Percentiles rank a stretch among this genome's conserved stretches.
Evolutionary conservation across 805 yeast species (phyloP).

Genomic region (Cyberlindnera samutprakarnensis): DNA sequence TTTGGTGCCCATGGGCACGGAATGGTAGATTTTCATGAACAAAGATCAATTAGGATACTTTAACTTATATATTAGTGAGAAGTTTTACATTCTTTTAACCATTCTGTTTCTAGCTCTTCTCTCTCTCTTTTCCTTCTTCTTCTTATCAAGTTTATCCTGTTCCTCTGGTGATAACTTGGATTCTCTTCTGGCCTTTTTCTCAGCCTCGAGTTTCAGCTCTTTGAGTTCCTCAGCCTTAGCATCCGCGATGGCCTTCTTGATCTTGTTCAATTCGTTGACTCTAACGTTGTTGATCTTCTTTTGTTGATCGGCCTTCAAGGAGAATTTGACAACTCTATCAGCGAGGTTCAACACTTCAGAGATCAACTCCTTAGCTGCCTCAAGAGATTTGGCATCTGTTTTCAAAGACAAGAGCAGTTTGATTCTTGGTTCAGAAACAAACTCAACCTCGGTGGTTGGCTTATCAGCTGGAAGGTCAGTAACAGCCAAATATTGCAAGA

Average conservation of each 20-base stretch:
- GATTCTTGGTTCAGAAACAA: slow-evolving; percentile 42
- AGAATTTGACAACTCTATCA: slow-evolving; percentile 41
- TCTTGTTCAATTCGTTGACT: slow-evolving; percentile 61
- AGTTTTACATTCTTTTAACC: slow-evolving; percentile 18
- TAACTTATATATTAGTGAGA: no score
- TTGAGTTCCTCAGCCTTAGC: slow-evolving; percentile 60
- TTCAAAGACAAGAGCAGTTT: slow-evolving; percentile 49
- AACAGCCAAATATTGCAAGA: slow-evolving; percentile 63
- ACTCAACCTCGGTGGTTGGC: slow-evolving; percentile 55
- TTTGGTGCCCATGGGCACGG: no score
- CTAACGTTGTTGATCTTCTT: slow-evolving; percentile 76
- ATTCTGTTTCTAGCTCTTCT: slow-evolving; percentile 57
- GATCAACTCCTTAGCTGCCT: slow-evolving; percentile 41
- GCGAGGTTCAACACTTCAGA: slow-evolving; percentile 50
- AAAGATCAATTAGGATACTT: no score
- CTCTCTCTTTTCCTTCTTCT: slow-evolving; percentile 74
- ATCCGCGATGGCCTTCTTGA: slow-evolving; percentile 62
- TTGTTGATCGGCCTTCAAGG: slow-evolving; percentile 66
- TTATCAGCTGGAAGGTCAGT: slow-evolving; percentile 78
- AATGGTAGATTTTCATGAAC: no score
- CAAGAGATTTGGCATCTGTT: slow-evolving; percentile 39
- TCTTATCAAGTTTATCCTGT: slow-evolving; percentile 70
- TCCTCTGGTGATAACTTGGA: slow-evolving; percentile 62
- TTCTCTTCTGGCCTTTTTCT: slow-evolving; percentile 55
- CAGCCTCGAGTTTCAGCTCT: slow-evolving; percentile 63